These are phyloP conservation scores for Aspergillus sojae DNA, from an alignment of 2,329 filamentous ascomycete genomes.

Conservation along the genomic window DNA sequence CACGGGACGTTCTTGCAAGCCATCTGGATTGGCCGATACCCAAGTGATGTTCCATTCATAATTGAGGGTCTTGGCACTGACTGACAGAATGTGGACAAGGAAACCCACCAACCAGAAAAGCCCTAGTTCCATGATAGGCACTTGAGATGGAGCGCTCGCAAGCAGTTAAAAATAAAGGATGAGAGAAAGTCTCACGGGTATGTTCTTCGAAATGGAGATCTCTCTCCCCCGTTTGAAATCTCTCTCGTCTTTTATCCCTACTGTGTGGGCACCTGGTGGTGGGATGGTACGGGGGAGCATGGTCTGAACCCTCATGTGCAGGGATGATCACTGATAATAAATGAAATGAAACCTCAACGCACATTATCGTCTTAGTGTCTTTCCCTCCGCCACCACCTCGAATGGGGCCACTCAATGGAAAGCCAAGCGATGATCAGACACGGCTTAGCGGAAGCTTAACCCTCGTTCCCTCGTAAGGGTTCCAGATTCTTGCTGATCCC, in stretches of 20 bases:
- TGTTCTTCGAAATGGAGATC: neutral
- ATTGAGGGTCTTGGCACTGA: neutral
- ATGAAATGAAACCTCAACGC: neutral
- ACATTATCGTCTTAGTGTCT: neutral
- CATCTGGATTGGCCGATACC: conserved; percentile 52
- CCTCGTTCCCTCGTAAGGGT: neutral
- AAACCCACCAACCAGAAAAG: neutral
- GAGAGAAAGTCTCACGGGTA: neutral
- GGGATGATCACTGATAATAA: neutral
- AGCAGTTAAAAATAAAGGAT: neutral
- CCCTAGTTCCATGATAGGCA: neutral
- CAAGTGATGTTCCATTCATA: conserved; percentile 5
- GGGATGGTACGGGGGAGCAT: neutral
- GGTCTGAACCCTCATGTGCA: neutral
- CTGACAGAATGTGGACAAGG: neutral
- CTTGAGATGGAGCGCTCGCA: neutral
- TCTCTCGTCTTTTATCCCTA: neutral
- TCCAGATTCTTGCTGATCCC: conserved; percentile 2
- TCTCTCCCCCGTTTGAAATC: neutral
- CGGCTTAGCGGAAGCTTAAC: conserved; percentile 10
- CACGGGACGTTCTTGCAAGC: conserved; percentile 53
- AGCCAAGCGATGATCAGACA: neutral
- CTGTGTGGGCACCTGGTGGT: neutral
- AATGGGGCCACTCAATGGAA: neutral
- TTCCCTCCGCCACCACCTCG: neutral